These are phyloP conservation scores for Penicillium canescens DNA, from an alignment of 495 filamentous ascomycete genomes.

Conservation along the genomic window DNA sequence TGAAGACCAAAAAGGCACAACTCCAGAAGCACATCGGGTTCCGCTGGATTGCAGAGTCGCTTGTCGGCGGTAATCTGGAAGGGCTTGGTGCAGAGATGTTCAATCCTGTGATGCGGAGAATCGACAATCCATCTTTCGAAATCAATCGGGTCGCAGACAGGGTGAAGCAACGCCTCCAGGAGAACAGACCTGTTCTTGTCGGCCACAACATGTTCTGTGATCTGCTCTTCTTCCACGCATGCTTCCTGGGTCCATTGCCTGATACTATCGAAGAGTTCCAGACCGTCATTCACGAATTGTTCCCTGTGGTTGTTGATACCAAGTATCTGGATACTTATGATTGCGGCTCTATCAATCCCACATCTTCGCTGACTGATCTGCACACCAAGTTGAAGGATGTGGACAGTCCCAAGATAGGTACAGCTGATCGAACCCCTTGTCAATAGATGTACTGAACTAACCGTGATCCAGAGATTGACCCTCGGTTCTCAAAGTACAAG, in stretches of 20 bases:
- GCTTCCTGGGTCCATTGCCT: slow-evolving; percentile 69
- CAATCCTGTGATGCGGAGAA: slow-evolving; percentile 33
- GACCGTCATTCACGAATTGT: slow-evolving; percentile 50
- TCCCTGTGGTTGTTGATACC: slow-evolving; percentile 74
- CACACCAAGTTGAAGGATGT: slow-evolving; percentile 40
- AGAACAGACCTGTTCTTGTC: slow-evolving; percentile 57
- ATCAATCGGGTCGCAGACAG: slow-evolving; percentile 23
- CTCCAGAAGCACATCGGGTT: slow-evolving; percentile 59
- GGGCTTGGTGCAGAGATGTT: slow-evolving; percentile 48
- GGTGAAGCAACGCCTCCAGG: slow-evolving; percentile 41
- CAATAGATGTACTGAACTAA: background rate
- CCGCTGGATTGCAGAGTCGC: slow-evolving; percentile 69
- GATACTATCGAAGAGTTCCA: slow-evolving; percentile 61
- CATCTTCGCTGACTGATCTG: slow-evolving; percentile 52
- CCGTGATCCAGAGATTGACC: slow-evolving; percentile 26
- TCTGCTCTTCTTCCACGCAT: slow-evolving; percentile 67
- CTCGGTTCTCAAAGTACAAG: slow-evolving; percentile 50
- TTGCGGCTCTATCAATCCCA: slow-evolving; percentile 50
- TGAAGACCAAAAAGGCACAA: slow-evolving; percentile 38
- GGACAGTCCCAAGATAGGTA: slow-evolving; percentile 48
- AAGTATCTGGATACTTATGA: slow-evolving; percentile 70
- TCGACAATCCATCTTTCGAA: slow-evolving; percentile 40
- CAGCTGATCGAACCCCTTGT: slow-evolving; percentile 6
- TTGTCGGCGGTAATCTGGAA: slow-evolving; percentile 58
- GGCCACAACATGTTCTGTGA: slow-evolving; percentile 81